Conservation (phyloP, 1,139 yeast species). For the Hansenula anomala region DNA sequence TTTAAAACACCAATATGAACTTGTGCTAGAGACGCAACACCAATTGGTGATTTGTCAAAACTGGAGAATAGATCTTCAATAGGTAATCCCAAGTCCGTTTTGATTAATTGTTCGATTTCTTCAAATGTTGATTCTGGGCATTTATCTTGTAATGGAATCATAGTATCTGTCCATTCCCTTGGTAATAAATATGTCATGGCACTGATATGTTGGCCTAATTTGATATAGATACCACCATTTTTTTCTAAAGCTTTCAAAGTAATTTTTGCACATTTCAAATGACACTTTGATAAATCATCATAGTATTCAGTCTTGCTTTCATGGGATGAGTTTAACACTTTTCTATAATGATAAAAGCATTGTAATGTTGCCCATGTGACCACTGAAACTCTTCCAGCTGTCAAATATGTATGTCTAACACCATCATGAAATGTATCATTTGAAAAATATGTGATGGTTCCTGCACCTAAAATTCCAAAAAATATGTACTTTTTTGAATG, state of each 20-base stretch:
- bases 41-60: conserved; percentile 75
- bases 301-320: conserved; percentile 44
- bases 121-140: conserved; percentile 80
- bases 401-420: conserved; percentile 28
- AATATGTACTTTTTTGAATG: conserved; percentile 5
- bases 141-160: conserved; percentile 87
- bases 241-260: conserved; percentile 75
- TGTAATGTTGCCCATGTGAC: conserved; percentile 59
- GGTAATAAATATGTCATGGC: conserved; percentile 92
- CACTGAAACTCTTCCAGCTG: conserved; percentile 54
- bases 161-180: conserved; percentile 89
- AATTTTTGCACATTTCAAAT: conserved; percentile 69
- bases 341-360: conserved; percentile 63
- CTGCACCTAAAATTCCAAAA: conserved; percentile 4
- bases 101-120: conserved; percentile 63
- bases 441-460: conserved; percentile 26
- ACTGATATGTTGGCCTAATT: conserved; percentile 89
- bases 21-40: conserved; percentile 95
- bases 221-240: conserved; percentile 91
- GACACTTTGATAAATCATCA: conserved; percentile 57
- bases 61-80: conserved; percentile 63
- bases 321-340: conserved; percentile 44
- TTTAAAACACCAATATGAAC: conserved; percentile 76
- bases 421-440: conserved; percentile 34
- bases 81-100: conserved; percentile 56